Percentiles rank a stretch among this genome's conserved stretches.
Evolutionary conservation across 1,139 yeast species (phyloP).

Genomic region (Suhomyces bokatorum): DNA sequence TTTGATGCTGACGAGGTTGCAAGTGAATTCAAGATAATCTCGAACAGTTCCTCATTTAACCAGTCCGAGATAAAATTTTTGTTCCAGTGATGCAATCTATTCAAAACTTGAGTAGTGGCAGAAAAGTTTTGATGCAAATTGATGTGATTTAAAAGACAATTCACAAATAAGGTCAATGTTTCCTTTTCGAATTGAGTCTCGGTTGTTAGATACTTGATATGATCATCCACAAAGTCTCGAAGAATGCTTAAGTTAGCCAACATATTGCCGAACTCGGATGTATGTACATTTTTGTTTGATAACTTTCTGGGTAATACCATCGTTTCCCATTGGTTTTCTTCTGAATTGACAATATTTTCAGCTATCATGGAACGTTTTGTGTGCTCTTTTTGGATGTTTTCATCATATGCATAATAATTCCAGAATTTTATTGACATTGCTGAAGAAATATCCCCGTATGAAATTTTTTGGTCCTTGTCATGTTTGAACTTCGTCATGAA

Average conservation of each 20-base stretch:
- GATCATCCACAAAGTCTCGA: conserved; percentile 25
- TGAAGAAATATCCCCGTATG: conserved; percentile 33
- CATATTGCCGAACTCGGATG: conserved; percentile 32
- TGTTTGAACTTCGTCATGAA: conserved; percentile 21
- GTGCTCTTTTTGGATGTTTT: conserved; percentile 20
- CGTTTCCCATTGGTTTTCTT: conserved; percentile 15
- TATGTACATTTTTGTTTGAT: conserved; percentile 24
- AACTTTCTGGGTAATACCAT: conserved; percentile 21
- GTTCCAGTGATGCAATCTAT: conserved; percentile 22
- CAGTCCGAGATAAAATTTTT: conserved; percentile 20
- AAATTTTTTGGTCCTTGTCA: conserved; percentile 14
- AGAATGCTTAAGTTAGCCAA: conserved; percentile 33
- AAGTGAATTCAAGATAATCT: conserved; percentile 32
- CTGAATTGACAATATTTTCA: conserved; percentile 16
- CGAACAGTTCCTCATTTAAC: conserved; percentile 34
- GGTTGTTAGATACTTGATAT: conserved; percentile 25
- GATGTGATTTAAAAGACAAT: conserved; percentile 42
- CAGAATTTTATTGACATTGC: conserved; percentile 34
- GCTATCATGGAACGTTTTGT: conserved; percentile 15
- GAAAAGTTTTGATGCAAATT: conserved; percentile 38
- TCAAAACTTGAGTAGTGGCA: conserved; percentile 29
- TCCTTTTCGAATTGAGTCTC: conserved; percentile 17
- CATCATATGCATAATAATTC: conserved; percentile 27
- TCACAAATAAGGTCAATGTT: conserved; percentile 35
- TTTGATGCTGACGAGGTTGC: conserved; percentile 33